Evolutionary conservation across 2,329 filamentous ascomycete species (phyloP).

Genomic region (Elsinoe australis): DNA sequence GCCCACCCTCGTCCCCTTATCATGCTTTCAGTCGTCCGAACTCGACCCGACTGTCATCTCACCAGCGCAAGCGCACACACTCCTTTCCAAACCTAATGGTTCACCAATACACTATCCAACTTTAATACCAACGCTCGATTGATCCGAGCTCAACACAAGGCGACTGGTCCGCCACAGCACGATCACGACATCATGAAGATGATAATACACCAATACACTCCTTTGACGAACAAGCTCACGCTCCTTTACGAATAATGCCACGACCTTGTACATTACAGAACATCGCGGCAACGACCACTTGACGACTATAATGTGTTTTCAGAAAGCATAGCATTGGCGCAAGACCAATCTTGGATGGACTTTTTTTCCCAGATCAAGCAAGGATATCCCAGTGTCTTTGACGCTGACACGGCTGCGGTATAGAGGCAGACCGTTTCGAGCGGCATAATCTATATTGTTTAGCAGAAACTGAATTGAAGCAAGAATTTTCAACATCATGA

Average conservation of each 20-base stretch:
- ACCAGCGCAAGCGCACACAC: not conserved
- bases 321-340: slow-evolving; percentile 10
- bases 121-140: slow-evolving; percentile 16
- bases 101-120: not conserved
- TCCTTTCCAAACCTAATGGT: slow-evolving; percentile 9
- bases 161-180: slow-evolving; percentile 17
- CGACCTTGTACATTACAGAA: slow-evolving; percentile 8
- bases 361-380: not conserved
- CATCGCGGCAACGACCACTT: slow-evolving; percentile 14
- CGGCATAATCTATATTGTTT: slow-evolving; percentile 5
- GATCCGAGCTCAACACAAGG: slow-evolving; percentile 15
- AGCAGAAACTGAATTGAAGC: not conserved
- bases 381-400: not conserved
- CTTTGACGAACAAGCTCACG: slow-evolving; percentile 15
- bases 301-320: not conserved
- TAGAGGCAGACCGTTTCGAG: not conserved
- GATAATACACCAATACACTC: slow-evolving; percentile 11
- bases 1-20: not conserved
- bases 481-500: not conserved
- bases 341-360: slow-evolving; percentile 4
- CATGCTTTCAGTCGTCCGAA: not conserved
- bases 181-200: slow-evolving; percentile 17
- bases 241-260: slow-evolving; percentile 15
- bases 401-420: not conserved
- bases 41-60: not conserved